Conservation (phyloP, 805 yeast species). For the Candida nitratophila region DNA sequence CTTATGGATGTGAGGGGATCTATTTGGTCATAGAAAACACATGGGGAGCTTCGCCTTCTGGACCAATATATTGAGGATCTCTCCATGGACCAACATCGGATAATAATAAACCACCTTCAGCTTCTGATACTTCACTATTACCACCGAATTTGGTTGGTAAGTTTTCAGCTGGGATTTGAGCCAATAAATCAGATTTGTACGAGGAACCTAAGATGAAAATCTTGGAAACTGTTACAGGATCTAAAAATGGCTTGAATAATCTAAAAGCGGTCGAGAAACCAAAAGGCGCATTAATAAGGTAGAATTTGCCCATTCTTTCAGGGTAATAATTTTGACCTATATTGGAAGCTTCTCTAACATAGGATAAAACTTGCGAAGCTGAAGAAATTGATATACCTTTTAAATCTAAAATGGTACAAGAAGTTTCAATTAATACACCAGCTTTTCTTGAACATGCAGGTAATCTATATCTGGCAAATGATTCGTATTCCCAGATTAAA, state of each 20-base stretch:
- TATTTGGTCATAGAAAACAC: slow-evolving; percentile 23
- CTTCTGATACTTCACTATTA: slow-evolving; percentile 51
- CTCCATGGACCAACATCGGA: slow-evolving; percentile 98
- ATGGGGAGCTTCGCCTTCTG: slow-evolving; percentile 90
- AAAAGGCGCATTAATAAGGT: slow-evolving; percentile 92
- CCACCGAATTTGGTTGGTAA: slow-evolving; percentile 93
- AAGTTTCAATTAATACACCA: slow-evolving; percentile 80
- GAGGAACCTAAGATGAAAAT: slow-evolving; percentile 79
- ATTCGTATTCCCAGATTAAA: slow-evolving; percentile 96
- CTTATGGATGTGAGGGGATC: too few relatives aligned
- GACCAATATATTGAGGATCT: slow-evolving; percentile 79
- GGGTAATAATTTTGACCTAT: slow-evolving; percentile 98
- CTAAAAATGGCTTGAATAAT: slow-evolving; percentile 87
- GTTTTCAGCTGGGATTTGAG: slow-evolving; percentile 91
- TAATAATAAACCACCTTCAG: slow-evolving; percentile 75
- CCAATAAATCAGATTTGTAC: slow-evolving; percentile 75
- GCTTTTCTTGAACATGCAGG: slow-evolving; percentile 90
- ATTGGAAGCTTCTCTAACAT: slow-evolving; percentile 86
- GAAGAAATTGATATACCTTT: slow-evolving; percentile 86
- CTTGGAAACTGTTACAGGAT: slow-evolving; percentile 95
- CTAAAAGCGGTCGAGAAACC: slow-evolving; percentile 94
- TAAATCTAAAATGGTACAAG: slow-evolving; percentile 92
- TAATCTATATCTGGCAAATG: slow-evolving; percentile 73
- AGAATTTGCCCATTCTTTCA: slow-evolving; percentile 98
- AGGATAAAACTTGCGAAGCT: slow-evolving; percentile 78